Base-by-base conservation (phyloP, 139 green algal genomes). In the Volvox reticuliferus region DNA sequence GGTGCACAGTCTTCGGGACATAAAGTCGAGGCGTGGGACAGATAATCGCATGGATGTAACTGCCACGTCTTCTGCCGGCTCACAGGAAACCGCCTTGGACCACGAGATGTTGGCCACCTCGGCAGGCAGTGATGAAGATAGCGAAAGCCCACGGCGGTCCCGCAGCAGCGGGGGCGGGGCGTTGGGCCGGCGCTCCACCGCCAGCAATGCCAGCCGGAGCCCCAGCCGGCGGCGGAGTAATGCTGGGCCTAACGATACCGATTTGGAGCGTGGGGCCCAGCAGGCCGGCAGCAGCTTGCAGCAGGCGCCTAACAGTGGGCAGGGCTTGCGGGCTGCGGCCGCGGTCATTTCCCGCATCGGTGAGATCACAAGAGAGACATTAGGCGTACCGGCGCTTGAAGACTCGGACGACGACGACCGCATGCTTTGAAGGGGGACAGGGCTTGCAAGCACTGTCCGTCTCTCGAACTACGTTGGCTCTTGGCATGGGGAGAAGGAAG, bases 331-430 rank as follows among this genome's bases (percentile, higher is more conserved):
- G 0, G 85, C 71, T 3, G 85, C 85, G n/a, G 71, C 37, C 6
- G 55, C 36, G 37, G 68, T 32, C 36, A 44, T 81, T 9, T 28
- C 32, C 0, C 28, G 30, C 63, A 37, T 89, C 17, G 85, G 37
- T 20, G 20, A 73, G 14, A n/a, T 73, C 1, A 44, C 35, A 0
- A 26, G 55, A 6, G 86, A 84, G 32, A 84, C 75, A 33, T 21
- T 90, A 50, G 85, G 85, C 44, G 18, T 89, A 50, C 20, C 20
- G 71, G 18, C 24, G 32, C 73, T 90, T 44, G 86, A 90, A 71
- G 86, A 90, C 55, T 85, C 75, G 32, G 86, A 90, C 33, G 86
- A 90, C 75, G 86, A 90, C 14, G 86, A 90, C 55, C 86, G 86
- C 73, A 77, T 90, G 75, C 55, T 90, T n/a, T 90, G n/a, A 82